Conservation (phyloP, 495 filamentous ascomycete species). For the Penicillium desertorum region DNA sequence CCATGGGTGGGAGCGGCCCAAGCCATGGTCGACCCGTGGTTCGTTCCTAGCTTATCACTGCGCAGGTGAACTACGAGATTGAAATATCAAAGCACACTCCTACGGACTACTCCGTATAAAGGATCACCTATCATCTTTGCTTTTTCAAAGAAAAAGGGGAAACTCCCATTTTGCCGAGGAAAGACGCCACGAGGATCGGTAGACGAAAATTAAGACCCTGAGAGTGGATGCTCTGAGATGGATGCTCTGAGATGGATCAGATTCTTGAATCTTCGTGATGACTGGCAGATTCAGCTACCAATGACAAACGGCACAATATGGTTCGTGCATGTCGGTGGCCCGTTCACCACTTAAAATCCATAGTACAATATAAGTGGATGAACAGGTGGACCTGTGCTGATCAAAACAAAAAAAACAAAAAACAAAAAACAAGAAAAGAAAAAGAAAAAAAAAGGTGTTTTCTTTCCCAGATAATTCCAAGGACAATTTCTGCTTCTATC, state of each 20-base stretch:
- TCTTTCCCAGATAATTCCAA: not conserved
- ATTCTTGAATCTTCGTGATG: conserved; percentile 24
- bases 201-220: conserved; percentile 16
- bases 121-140: not conserved
- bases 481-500: not conserved
- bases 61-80: not conserved
- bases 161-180: not conserved
- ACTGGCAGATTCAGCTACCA: conserved; percentile 19
- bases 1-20: conserved; percentile 17
- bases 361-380: conserved; percentile 29
- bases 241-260: conserved; percentile 22
- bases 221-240: conserved; percentile 15
- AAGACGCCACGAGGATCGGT: conserved; percentile 1
- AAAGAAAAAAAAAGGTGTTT: not conserved
- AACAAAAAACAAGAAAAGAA: no score
- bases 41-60: no score
- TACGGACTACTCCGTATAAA: not conserved
- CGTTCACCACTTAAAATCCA: conserved; percentile 15
- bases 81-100: not conserved
- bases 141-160: not conserved
- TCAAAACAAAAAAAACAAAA: conserved; percentile 12
- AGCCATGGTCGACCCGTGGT: conserved; percentile 18
- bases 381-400: conserved; percentile 31
- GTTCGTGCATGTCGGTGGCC: conserved; percentile 20
- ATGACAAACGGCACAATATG: conserved; percentile 16